Conservation (phyloP, 139 green algal genomes). For the Chlamydomonas sp. region DNA sequence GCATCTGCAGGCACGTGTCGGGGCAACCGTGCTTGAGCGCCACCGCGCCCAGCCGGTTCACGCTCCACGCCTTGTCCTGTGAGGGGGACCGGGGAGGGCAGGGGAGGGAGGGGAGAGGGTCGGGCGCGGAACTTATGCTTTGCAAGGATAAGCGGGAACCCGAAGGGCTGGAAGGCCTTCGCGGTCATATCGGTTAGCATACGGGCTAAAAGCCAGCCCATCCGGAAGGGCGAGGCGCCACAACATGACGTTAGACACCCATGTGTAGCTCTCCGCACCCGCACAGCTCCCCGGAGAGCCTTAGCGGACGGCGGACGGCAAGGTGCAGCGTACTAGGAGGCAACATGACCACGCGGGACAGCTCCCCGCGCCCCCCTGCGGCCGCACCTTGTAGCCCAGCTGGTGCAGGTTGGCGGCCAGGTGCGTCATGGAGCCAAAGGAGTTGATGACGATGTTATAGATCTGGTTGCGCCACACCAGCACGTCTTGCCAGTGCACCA, state of each 20-base stretch:
- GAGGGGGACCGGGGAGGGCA: not conserved
- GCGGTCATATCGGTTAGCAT: no score
- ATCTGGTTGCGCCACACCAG: conserved; percentile 97
- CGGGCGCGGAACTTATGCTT: no score
- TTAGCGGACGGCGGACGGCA: not conserved
- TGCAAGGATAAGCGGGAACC: no score
- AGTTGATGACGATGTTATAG: conserved; percentile 95
- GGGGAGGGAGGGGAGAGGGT: not conserved
- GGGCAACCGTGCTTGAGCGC: conserved; percentile 66
- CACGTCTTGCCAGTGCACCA: conserved; percentile 92
- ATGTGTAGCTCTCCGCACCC: no score
- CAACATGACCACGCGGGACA: conserved; percentile 10
- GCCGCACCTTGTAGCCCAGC: conserved; percentile 63
- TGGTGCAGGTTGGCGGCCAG: conserved; percentile 43
- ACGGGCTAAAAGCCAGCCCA: no score
- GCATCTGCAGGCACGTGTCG: conserved; percentile 72
- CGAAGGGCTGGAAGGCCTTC: no score
- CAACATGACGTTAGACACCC: no score
- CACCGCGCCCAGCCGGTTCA: conserved; percentile 92
- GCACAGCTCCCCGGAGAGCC: no score
- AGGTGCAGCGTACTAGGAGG: not conserved
- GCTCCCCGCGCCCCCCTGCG: not conserved
- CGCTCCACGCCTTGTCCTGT: conserved; percentile 93
- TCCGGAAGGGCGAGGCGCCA: no score
- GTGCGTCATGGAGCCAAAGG: conserved; percentile 71